These are phyloP conservation scores for Fusarium agapanthi DNA, from an alignment of 2,329 filamentous ascomycete genomes.

Conservation along the genomic window DNA sequence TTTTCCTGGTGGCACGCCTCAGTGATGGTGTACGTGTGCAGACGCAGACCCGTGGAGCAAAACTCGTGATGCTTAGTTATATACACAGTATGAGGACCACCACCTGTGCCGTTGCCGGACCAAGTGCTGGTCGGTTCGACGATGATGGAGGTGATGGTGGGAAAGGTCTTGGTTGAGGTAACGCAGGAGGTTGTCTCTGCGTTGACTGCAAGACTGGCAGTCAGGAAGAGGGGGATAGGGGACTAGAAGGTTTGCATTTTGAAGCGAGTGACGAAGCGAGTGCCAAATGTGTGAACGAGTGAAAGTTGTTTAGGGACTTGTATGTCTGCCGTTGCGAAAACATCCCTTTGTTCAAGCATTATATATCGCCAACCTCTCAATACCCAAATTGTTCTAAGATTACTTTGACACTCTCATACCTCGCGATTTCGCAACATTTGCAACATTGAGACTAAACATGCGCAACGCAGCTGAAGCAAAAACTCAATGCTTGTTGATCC, in stretches of 20 bases:
- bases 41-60: neutral
- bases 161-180: neutral
- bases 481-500: neutral
- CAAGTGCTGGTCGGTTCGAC: neutral
- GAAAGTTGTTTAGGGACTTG: neutral
- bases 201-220: neutral
- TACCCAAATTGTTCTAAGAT: fast-evolving
- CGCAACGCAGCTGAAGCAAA: neutral
- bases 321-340: fast-evolving
- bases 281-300: neutral
- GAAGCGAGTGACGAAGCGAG: neutral
- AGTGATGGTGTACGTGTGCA: neutral
- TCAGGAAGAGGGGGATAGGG: neutral
- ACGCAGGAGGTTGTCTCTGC: neutral
- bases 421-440: fast-evolving
- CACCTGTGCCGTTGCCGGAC: neutral
- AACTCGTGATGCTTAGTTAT: neutral
- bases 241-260: neutral
- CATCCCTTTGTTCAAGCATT: neutral
- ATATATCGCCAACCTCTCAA: neutral
- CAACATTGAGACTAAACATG: neutral
- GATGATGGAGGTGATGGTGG: neutral
- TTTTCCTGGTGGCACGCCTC: neutral
- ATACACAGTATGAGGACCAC: neutral
- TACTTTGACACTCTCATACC: neutral